Conservation (phyloP, 768 basidiomycete genomes). For the Boletellus ananas region DNA sequence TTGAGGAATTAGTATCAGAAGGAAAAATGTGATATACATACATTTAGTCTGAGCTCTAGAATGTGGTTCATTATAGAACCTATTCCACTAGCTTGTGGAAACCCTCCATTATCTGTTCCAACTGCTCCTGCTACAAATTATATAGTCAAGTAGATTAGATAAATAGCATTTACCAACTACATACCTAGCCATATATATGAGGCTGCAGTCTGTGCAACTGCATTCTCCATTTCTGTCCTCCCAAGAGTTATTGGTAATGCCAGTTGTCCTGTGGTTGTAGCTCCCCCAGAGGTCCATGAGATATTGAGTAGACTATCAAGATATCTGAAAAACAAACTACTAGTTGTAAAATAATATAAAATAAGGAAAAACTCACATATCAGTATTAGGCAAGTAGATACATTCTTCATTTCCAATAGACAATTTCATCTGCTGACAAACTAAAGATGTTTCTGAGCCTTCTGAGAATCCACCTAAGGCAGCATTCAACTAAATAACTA, state of each 20-base stretch:
- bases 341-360: no score
- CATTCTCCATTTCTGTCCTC: neutral
- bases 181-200: conserved; percentile 9
- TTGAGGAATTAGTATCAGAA: no score
- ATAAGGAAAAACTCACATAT: conserved; percentile 1
- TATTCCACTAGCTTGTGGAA: neutral
- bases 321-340: no score
- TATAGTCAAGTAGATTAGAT: neutral
- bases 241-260: neutral
- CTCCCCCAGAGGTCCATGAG: neutral
- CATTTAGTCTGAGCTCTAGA: conserved; percentile 1
- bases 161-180: neutral
- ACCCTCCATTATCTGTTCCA: neutral
- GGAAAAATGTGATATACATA: no score
- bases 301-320: neutral
- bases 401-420: neutral
- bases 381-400: neutral
- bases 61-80: neutral
- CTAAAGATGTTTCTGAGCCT: no score
- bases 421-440: neutral
- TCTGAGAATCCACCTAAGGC: no score
- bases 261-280: neutral
- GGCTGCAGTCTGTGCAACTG: neutral
- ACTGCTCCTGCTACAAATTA: neutral
- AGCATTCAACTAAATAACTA: neutral